Conservation (phyloP, 305 asterid genomes). For the Withania somnifera region DNA sequence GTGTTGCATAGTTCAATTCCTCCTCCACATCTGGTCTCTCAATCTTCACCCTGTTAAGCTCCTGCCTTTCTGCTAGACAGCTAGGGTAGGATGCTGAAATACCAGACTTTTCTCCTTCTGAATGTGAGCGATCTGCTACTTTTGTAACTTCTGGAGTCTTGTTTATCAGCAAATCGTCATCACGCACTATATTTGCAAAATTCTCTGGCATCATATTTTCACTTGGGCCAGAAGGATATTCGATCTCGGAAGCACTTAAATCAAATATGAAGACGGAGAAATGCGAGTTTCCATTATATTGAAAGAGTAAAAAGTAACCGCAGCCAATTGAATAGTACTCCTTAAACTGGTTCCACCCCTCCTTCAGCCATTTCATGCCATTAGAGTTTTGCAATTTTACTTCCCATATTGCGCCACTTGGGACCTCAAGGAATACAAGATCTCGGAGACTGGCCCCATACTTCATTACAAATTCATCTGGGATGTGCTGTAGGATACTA, state of each 20-base stretch:
- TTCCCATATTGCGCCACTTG: constrained; percentile 10
- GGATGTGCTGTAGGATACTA: constrained; percentile 1
- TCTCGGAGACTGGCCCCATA: background rate
- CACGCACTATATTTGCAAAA: background rate
- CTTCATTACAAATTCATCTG: background rate
- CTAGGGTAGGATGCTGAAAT: background rate
- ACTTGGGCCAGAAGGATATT: constrained; percentile 3
- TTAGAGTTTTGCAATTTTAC: background rate
- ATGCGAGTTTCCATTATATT: constrained; percentile 2
- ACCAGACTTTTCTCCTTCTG: background rate
- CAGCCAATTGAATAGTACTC: constrained; percentile 2
- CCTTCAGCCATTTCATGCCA: background rate
- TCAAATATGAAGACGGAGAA: constrained; percentile 5
- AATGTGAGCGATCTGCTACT: background rate
- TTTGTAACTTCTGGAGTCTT: background rate
- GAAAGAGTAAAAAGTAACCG: constrained; percentile 9
- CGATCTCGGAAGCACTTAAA: background rate
- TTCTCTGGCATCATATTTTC: background rate
- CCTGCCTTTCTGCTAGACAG: background rate
- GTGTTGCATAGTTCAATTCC: background rate
- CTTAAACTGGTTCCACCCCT: background rate
- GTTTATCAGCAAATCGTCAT: background rate
- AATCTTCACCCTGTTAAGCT: background rate
- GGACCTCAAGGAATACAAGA: constrained; percentile 9
- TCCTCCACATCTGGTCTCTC: background rate